Base-by-base conservation (phyloP, 192 early-diverging fungal genomes). In the Backusella circina region DNA sequence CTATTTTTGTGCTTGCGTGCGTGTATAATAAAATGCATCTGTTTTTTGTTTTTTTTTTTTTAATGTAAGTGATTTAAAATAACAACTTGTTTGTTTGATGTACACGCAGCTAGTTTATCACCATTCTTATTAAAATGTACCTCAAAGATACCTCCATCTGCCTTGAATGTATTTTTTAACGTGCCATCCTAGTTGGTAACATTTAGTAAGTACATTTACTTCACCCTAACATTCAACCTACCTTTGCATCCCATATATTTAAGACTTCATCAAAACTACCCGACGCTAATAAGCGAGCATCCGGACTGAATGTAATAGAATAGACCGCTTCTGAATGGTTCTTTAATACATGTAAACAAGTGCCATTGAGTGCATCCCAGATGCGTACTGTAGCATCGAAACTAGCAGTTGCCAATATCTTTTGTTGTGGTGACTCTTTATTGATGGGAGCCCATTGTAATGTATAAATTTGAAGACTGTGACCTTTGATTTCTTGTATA, bases 321-420 rank as follows among this genome's bases (percentile, higher is more conserved):
- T 91, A 88, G 5, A 95, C 91, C 31, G 91, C 86, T 76, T 88
- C 88, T 1, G 86, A 79, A 79, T 95, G 94, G 7, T 86, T 86
- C n/a, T 85, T 82, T 18, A 96, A 82, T 0, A 89, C 87, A 28
- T 91, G 90, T 28, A 94, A 36, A 77, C 92, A 94, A 0, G 85
- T 78, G 28, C 87, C 89, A 18, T 84, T 86, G 16, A 86, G 80
- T 2, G 91, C 90, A 84, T 98, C 95, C 97, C 97, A 98, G 13
- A 98, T 72, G 28, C 94, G 87, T 37, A 95, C 87, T 2, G 92
- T 92, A 8, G 86, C 88, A 80, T 97, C 97, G 75, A 95, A 95
- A 18, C 91, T 92, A 12, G 88, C 90, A 26, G 92, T 94, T 18
- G 94, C 90, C 35, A 93, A 68, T 15, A 92, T 87, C 44, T 83